Evolutionary conservation across 768 basidiomycete genomes (phyloP).

Genomic region (Boletellus ananas): DNA sequence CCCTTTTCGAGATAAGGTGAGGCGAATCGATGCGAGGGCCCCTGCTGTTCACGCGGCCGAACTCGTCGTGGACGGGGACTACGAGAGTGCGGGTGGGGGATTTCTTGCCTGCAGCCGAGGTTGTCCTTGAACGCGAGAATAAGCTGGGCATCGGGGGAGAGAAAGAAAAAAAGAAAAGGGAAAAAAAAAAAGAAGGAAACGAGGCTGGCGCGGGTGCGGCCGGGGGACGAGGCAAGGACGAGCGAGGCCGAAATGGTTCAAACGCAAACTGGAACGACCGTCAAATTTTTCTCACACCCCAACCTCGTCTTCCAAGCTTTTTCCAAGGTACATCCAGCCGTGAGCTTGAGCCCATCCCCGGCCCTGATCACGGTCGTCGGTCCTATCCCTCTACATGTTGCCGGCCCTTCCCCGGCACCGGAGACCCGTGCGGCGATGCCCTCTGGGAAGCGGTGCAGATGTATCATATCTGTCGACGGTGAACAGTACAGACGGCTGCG

Average conservation of each 20-base stretch:
- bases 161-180: background rate
- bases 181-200: background rate
- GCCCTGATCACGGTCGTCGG: no score
- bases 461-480: no score
- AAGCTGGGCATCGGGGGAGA: constrained; percentile 60
- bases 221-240: constrained; percentile 8
- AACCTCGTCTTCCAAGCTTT: no score
- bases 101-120: constrained; percentile 51
- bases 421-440: no score
- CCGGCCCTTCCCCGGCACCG: no score
- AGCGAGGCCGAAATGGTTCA: constrained; percentile 17
- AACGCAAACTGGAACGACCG: constrained; percentile 1
- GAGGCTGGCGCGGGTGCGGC: constrained; percentile 5
- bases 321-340: no score
- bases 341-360: no score
- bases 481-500: no score
- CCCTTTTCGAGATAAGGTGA: constrained; percentile 40
- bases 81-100: constrained; percentile 9
- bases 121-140: constrained; percentile 68
- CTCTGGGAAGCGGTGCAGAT: no score
- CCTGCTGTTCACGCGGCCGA: constrained; percentile 55
- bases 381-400: no score
- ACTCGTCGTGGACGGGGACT: constrained; percentile 50
- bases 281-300: constrained; percentile 23
- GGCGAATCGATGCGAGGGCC: constrained; percentile 32